phyloP scores from a whole-genome alignment of 495 filamentous ascomycete species.

The Penicillium silybi region DNA sequence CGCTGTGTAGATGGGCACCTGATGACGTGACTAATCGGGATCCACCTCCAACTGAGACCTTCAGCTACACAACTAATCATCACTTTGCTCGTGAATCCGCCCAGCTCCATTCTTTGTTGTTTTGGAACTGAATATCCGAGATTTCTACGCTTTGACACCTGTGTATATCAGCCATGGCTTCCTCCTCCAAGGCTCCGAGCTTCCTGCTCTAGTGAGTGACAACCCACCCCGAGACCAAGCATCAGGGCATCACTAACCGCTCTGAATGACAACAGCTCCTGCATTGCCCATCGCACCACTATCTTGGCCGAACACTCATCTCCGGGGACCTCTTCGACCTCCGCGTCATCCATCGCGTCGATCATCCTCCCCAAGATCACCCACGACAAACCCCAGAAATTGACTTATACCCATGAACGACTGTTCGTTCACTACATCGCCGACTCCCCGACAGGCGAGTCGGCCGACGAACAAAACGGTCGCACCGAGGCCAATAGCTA shows the following conservation, averaged over 20 bases:
- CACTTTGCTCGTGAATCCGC: not conserved
- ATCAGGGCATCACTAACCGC: conserved; percentile 13
- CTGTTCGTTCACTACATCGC: conserved; percentile 96
- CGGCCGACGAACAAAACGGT: conserved; percentile 23
- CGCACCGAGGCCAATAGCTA: conserved; percentile 50
- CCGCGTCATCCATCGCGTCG: conserved; percentile 80
- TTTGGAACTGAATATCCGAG: not conserved
- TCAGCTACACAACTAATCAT: conserved; percentile 9
- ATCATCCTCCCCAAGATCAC: conserved; percentile 93
- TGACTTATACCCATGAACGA: conserved; percentile 86
- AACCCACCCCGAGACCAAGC: not conserved
- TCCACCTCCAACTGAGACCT: not conserved
- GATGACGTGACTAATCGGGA: conserved; percentile 11
- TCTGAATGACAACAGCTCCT: conserved; percentile 54
- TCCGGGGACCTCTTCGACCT: conserved; percentile 62
- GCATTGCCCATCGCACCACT: conserved; percentile 84
- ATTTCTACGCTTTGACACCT: not conserved
- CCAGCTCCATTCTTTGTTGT: not conserved
- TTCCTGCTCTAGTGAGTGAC: conserved; percentile 73
- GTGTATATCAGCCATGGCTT: conserved; percentile 54
- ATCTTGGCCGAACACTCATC: conserved; percentile 90
- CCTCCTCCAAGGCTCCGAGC: conserved; percentile 70
- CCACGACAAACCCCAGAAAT: conserved; percentile 75
- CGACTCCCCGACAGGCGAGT: conserved; percentile 66
- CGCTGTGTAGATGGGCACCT: not conserved